Evolutionary conservation across 1,139 yeast species (phyloP).

Genomic region (Diutina siamensis): DNA sequence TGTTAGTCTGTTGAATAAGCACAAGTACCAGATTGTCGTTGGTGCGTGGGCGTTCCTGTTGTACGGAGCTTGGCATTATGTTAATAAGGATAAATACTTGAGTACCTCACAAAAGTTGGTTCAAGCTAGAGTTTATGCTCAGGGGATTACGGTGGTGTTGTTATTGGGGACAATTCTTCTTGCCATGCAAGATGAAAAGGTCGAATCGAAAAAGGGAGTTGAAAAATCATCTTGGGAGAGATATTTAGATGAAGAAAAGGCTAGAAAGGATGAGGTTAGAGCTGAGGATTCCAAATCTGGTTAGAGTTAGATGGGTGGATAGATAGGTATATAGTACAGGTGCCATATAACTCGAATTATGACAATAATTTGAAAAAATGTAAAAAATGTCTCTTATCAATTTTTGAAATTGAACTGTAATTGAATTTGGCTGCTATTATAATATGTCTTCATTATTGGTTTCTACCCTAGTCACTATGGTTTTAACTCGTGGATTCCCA

Average conservation of each 20-base stretch:
- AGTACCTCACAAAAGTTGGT: not conserved
- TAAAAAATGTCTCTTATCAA: no score
- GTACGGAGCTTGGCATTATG: not conserved
- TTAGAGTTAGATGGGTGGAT: not conserved
- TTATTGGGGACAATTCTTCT: not conserved
- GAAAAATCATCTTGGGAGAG: not conserved
- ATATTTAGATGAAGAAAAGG: not conserved
- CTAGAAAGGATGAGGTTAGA: not conserved
- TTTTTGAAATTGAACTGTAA: no score
- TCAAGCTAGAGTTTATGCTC: slow-evolving; percentile 4
- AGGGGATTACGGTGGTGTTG: slow-evolving; percentile 2
- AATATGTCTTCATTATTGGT: no score
- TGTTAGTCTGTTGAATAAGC: slow-evolving; percentile 8
- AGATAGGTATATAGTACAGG: not conserved
- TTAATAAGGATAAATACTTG: not conserved
- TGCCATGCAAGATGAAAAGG: not conserved
- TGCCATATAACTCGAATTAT: no score
- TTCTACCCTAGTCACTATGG: no score
- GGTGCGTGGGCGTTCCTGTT: slow-evolving; percentile 10
- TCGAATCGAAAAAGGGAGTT: not conserved
- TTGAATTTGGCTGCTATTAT: no score
- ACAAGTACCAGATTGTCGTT: slow-evolving; percentile 11
- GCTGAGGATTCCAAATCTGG: not conserved
- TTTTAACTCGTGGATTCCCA: no score
- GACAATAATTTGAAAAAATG: no score